These are phyloP conservation scores for Eucalyptus polybractea DNA, from an alignment of 345 rosid species.

Conservation along the genomic window DNA sequence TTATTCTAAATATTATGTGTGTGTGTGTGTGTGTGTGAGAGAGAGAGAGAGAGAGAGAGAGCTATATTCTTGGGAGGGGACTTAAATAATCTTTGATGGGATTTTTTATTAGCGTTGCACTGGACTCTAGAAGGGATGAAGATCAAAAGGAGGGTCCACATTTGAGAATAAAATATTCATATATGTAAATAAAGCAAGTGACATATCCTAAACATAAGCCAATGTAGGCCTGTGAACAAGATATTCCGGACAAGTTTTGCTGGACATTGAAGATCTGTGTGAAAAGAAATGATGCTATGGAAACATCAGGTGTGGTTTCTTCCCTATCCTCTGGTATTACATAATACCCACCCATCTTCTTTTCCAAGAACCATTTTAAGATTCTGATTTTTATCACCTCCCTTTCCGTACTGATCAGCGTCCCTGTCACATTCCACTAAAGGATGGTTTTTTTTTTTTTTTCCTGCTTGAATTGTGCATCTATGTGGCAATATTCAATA, in stretches of 20 bases:
- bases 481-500: background rate
- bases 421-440: background rate
- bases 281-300: background rate
- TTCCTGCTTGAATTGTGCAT: background rate
- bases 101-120: slow-evolving; percentile 1
- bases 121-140: background rate
- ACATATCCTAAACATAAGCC: background rate
- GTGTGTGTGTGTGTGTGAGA: background rate
- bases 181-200: background rate
- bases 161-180: background rate
- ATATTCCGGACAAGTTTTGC: slow-evolving; percentile 30
- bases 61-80: background rate
- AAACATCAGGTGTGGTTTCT: background rate
- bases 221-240: slow-evolving; percentile 10
- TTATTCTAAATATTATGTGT: background rate
- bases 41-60: slow-evolving; percentile 4
- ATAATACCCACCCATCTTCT: background rate
- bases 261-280: background rate
- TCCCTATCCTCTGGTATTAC: background rate
- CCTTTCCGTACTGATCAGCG: background rate
- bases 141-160: slow-evolving; percentile 1
- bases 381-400: background rate
- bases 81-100: background rate
- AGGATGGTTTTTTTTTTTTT: background rate
- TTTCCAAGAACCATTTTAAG: background rate